These are phyloP conservation scores for Linnemannia elongata DNA, from an alignment of 192 early-diverging fungal genomes.

Conservation along the genomic window DNA sequence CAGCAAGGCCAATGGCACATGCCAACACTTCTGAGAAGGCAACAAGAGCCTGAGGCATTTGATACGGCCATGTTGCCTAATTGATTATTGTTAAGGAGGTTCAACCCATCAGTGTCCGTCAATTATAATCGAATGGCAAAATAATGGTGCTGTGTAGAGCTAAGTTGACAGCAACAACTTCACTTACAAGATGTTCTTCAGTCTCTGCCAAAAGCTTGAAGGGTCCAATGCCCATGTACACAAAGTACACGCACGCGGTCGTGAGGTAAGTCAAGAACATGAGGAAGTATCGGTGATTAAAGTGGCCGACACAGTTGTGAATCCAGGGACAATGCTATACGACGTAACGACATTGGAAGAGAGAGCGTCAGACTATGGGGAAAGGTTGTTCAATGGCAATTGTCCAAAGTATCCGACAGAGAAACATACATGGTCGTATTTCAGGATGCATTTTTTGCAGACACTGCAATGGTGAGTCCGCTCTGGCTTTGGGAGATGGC, in stretches of 20 bases:
- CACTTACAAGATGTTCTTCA: conserved; percentile 27
- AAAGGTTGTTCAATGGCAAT: not conserved
- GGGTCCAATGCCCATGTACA: conserved; percentile 55
- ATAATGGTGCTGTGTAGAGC: too few species aligned
- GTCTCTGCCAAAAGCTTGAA: conserved; percentile 55
- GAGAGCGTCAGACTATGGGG: not conserved
- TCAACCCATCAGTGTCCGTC: not conserved
- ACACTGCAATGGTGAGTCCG: conserved; percentile 83
- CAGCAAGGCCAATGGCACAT: conserved; percentile 5
- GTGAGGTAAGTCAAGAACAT: conserved; percentile 73
- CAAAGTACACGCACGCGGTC: conserved; percentile 57
- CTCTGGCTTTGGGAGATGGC: conserved; percentile 81
- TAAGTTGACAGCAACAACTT: not conserved
- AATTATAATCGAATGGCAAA: not conserved
- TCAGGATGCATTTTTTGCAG: conserved; percentile 78
- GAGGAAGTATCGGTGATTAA: conserved; percentile 81
- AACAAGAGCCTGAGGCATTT: conserved; percentile 2
- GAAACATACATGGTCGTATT: conserved; percentile 73
- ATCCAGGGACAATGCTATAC: conserved; percentile 79
- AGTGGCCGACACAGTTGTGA: conserved; percentile 81
- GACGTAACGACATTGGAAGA: not conserved
- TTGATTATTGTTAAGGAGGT: not conserved
- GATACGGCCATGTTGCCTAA: conserved; percentile 29
- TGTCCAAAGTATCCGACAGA: not conserved
- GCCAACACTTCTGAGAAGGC: conserved; percentile 26